Base-by-base conservation (phyloP, 768 basidiomycete genomes). In the Panaeolus cyanescens region DNA sequence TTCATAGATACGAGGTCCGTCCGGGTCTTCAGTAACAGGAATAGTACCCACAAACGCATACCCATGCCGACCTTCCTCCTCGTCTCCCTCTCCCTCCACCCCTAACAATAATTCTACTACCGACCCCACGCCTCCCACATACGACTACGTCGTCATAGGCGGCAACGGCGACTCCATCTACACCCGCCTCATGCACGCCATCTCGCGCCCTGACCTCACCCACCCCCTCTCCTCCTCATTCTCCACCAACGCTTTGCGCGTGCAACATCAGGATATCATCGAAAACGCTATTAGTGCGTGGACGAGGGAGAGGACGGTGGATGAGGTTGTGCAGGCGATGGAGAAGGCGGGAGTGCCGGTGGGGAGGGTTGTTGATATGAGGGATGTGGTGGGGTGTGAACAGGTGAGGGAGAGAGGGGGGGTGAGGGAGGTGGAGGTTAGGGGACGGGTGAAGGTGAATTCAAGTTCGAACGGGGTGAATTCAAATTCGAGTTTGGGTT, bases 41-140 rank as follows among this genome's bases (percentile, higher is more conserved):
- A 89, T 91, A 36, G 89, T 90, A 7, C 88, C 89, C 0, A 90
- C 88, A 9, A 90, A 90, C 65, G 88, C 88, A 4, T 89, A 89
- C 68, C 88, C 88, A 3, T 90, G 88, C 72, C 76, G 80, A 25
- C 81, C 87, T 10, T 72, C 78, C 33, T 61, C 81, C 0, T 77
- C 81, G 1, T 60, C 66, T 1, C 32, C 12, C 33, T 71, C 73
- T 0, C 83, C 19, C 39, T 22, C 19, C 6, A 42, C 39, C 1
- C 3, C 39, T 7, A 20, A n/a, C n/a, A n/a, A n/a, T n/a, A n/a
- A n/a, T n/a, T n/a, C n/a, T n/a, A n/a, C n/a, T n/a, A n/a, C n/a
- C n/a, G n/a, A n/a, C n/a, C 19, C 1, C 2, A 17, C 12, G 10
- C 39, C 17, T 22, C 39, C 39, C 1, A 42, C 19, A 1, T 42